Percentiles rank a stretch among this genome's conserved stretches.
Conservation (phyloP, 2,329 filamentous ascomycete genomes). For the Hymenoscyphus albidus region DNA sequence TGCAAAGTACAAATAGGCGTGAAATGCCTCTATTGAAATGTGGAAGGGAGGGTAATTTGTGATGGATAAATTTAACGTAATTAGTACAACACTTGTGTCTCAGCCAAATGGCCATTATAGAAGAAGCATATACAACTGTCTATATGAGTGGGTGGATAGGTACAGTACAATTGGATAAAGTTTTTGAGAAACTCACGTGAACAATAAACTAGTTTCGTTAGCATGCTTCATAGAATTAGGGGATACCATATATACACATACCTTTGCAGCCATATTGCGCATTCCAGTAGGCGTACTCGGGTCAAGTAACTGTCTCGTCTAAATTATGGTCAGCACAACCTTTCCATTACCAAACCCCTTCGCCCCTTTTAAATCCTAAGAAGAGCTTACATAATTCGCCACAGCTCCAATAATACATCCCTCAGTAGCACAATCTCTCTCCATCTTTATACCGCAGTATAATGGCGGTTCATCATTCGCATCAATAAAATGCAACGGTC, state of each 20-base stretch:
- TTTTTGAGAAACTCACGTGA: conserved; percentile 32
- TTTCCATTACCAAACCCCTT: too few species aligned
- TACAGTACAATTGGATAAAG: conserved; percentile 11
- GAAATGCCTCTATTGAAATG: neutral
- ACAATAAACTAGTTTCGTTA: conserved; percentile 31
- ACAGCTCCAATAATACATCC: conserved; percentile 56
- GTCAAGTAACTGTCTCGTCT: conserved; percentile 30
- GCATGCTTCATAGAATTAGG: neutral
- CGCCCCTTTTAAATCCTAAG: neutral
- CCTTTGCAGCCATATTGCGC: conserved; percentile 58
- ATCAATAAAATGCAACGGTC: conserved; percentile 66
- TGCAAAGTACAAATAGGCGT: neutral
- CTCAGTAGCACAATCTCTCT: conserved; percentile 57
- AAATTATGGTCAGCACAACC: neutral
- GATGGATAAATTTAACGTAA: neutral
- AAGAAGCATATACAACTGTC: neutral
- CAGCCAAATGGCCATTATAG: neutral
- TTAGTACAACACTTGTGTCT: neutral
- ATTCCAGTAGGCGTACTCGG: conserved; percentile 41
- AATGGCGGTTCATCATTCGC: conserved; percentile 59
- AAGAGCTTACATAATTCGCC: conserved; percentile 31
- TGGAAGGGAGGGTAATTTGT: neutral
- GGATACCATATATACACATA: conserved; percentile 37
- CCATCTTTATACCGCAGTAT: conserved; percentile 53
- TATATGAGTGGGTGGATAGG: neutral